These are phyloP conservation scores for Leccinum arenicola DNA, from an alignment of 768 basidiomycete genomes.

Conservation along the genomic window DNA sequence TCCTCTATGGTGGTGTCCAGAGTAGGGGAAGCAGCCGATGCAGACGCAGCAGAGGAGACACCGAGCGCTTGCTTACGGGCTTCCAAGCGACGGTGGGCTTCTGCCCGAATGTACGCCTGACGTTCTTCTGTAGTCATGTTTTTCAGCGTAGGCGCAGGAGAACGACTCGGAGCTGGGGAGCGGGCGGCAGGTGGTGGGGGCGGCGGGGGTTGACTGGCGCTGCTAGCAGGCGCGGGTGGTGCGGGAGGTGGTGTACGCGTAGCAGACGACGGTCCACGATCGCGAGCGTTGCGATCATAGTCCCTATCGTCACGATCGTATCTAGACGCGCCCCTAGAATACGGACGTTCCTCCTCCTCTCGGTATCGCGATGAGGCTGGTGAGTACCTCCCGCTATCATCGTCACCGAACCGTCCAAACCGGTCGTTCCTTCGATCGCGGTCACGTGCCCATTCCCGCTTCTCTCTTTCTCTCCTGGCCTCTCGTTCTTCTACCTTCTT, in stretches of 20 bases:
- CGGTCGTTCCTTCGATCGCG: conserved; percentile 83
- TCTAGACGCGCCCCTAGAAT: conserved; percentile 43
- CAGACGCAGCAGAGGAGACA: conserved; percentile 45
- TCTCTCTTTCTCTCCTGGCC: conserved; percentile 71
- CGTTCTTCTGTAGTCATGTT: conserved; percentile 86
- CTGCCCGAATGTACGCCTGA: conserved; percentile 67
- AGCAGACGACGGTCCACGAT: conserved; percentile 35
- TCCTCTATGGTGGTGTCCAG: conserved; percentile 85
- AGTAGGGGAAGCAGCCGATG: conserved; percentile 38
- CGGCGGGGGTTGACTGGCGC: conserved; percentile 34
- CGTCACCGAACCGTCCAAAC: conserved; percentile 64
- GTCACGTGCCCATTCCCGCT: conserved; percentile 72
- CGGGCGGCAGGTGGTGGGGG: conserved; percentile 20
- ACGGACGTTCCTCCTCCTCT: conserved; percentile 53
- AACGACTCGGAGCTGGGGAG: conserved; percentile 47
- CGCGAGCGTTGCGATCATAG: conserved; percentile 35
- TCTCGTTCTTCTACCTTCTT: conserved; percentile 77
- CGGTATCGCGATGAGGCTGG: conserved; percentile 28
- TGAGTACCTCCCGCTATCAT: conserved; percentile 32
- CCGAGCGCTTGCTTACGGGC: conserved; percentile 86
- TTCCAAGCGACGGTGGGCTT: conserved; percentile 80
- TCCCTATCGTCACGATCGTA: conserved; percentile 39
- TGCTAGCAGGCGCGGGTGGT: conserved; percentile 41
- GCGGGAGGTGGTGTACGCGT: conserved; percentile 46
- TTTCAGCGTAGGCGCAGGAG: conserved; percentile 61